A percentile compares a stretch with the other conserved stretches of the same genome.
phyloP scores from a whole-genome alignment of 2,329 filamentous ascomycete species.

The Colletotrichum cereale region DNA sequence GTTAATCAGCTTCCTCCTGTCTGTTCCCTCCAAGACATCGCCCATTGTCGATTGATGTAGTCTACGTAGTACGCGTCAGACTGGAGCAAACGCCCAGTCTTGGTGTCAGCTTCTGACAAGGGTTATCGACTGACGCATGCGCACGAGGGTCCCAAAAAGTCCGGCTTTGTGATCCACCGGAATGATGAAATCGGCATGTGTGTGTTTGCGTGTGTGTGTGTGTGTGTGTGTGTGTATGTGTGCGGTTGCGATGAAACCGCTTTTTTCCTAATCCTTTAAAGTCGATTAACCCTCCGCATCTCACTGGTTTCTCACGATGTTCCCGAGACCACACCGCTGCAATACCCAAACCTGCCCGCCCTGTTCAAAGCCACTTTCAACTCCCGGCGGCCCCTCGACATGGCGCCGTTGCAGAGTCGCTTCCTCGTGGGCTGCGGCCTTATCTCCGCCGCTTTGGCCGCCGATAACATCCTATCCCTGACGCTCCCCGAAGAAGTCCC shows the following conservation, averaged over 20 bases:
- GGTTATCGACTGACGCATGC: slow-evolving; percentile 4
- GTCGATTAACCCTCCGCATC: slow-evolving; percentile 12
- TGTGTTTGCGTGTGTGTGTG: too few relatives aligned
- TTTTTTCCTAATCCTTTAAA: slow-evolving; percentile 29
- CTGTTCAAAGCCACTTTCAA: background rate
- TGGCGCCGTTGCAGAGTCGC: slow-evolving; percentile 34
- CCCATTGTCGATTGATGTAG: background rate
- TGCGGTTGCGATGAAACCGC: slow-evolving; percentile 13
- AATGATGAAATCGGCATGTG: slow-evolving; percentile 41
- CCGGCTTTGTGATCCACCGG: slow-evolving; percentile 29
- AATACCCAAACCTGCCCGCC: background rate
- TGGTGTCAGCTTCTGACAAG: slow-evolving; percentile 16
- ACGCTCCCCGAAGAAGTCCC: slow-evolving; percentile 30
- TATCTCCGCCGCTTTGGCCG: slow-evolving; percentile 21
- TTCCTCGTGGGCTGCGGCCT: slow-evolving; percentile 32
- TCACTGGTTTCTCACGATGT: slow-evolving; percentile 20
- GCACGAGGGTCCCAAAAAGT: slow-evolving; percentile 15
- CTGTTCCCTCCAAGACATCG: background rate
- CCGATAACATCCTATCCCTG: slow-evolving; percentile 23
- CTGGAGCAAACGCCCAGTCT: slow-evolving; percentile 30
- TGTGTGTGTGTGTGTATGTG: too few relatives aligned
- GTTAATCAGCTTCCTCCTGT: slow-evolving; percentile 5
- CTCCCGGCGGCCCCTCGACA: slow-evolving; percentile 14
- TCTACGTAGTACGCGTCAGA: slow-evolving; percentile 34
- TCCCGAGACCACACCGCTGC: slow-evolving; percentile 7